A percentile compares a stretch with the other conserved stretches of the same genome.
These are phyloP conservation scores for Solanum chacoense DNA, from an alignment of 305 asterid genomes.

Conservation along the genomic window DNA sequence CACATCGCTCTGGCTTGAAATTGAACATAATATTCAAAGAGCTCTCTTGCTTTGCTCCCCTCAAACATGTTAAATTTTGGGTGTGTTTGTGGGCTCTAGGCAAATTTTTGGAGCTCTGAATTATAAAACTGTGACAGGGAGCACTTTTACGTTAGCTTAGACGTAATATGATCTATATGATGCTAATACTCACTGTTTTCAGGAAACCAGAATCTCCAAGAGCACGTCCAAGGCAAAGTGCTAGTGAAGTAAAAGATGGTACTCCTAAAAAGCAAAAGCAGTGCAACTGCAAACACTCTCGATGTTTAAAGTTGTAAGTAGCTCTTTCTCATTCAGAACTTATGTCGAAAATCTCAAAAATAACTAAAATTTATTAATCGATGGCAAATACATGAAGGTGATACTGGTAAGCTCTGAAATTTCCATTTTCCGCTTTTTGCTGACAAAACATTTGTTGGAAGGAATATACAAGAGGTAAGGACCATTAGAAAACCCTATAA, in stretches of 20 bases:
- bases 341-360: neutral
- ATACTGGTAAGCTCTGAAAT: neutral
- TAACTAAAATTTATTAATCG: neutral
- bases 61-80: neutral
- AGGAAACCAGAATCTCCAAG: conserved; percentile 76
- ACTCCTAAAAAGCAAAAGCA: conserved; percentile 82
- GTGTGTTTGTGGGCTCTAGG: neutral
- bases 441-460: neutral
- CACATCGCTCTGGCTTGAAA: neutral
- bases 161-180: neutral
- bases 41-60: neutral
- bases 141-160: neutral
- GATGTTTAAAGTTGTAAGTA: conserved; percentile 71
- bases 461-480: neutral
- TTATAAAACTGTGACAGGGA: neutral
- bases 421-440: neutral
- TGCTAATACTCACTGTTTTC: conserved; percentile 6
- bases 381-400: neutral
- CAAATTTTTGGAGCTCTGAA: neutral
- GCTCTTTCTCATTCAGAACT: neutral
- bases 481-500: neutral
- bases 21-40: neutral
- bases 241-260: conserved; percentile 50
- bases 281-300: conserved; percentile 78
- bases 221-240: conserved; percentile 40